Evolutionary conservation across 495 filamentous ascomycete genomes (phyloP).

Genomic region (Penicillium parvum): DNA sequence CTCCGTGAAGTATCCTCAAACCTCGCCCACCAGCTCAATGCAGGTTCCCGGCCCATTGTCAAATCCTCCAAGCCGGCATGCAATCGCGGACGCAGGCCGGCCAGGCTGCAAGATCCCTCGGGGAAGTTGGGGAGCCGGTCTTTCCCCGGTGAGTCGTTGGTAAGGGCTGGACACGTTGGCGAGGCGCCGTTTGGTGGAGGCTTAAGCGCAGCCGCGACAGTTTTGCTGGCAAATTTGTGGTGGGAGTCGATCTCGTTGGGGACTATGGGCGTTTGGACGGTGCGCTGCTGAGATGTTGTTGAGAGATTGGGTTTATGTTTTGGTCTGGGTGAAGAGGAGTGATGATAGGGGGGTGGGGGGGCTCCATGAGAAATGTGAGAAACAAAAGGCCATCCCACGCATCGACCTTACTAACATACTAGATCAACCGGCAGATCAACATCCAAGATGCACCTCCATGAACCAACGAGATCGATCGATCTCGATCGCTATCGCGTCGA

Average conservation of each 20-base stretch:
- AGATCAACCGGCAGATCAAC: background rate
- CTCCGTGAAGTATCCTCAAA: too few species aligned
- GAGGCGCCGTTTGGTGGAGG: background rate
- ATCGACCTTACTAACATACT: too few species aligned
- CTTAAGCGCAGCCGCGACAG: background rate
- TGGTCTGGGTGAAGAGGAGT: background rate
- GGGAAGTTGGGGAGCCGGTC: background rate
- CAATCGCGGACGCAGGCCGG: background rate
- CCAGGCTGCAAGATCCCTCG: constrained; percentile 4
- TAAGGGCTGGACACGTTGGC: too few species aligned
- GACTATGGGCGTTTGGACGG: background rate
- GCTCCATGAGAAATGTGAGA: too few species aligned
- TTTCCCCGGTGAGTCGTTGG: background rate
- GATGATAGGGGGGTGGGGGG: background rate
- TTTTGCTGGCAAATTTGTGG: background rate
- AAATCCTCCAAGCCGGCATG: background rate
- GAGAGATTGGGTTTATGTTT: background rate
- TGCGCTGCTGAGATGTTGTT: background rate
- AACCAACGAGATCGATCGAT: background rate
- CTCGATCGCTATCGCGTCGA: background rate
- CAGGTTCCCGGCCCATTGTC: constrained; percentile 7
- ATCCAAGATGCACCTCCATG: too few species aligned
- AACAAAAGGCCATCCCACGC: too few species aligned
- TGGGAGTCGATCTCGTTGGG: background rate
- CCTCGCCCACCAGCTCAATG: background rate